Conservation (phyloP, 2,329 filamentous ascomycete genomes). For the Alternaria solani region DNA sequence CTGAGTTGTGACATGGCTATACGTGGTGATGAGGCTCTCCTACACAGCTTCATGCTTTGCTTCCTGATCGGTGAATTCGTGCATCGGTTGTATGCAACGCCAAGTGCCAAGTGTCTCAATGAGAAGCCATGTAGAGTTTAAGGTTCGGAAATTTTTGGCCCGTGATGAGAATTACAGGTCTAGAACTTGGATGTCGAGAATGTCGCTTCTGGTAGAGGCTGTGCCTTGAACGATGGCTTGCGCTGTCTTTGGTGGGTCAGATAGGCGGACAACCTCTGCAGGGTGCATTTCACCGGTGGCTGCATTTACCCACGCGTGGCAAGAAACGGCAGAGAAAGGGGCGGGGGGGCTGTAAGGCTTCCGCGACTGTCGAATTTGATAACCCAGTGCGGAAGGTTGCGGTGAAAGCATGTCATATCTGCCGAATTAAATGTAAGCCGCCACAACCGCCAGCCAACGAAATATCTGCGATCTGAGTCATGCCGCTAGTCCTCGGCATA, state of each 20-base stretch:
- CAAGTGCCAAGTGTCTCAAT: neutral
- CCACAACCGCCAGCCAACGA: conserved; percentile 23
- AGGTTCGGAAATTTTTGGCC: neutral
- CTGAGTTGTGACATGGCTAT: conserved; percentile 4
- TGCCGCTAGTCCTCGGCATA: conserved; percentile 26
- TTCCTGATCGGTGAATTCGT: conserved; percentile 17
- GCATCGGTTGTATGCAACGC: conserved; percentile 2
- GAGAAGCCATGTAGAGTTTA: neutral
- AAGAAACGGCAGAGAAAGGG: neutral
- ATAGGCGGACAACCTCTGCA: neutral
- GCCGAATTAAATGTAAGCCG: conserved; percentile 22
- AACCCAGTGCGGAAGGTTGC: conserved; percentile 1
- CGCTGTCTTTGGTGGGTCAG: neutral
- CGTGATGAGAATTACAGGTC: neutral
- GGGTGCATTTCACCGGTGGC: neutral
- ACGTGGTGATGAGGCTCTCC: neutral
- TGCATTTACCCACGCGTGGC: neutral
- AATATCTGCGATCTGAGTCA: conserved; percentile 1
- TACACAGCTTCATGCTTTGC: neutral
- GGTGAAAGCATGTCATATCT: conserved; percentile 11
- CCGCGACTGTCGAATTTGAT: conserved; percentile 6
- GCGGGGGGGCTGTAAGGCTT: neutral
- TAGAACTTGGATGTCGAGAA: neutral
- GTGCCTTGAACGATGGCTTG: neutral
- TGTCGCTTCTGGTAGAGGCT: neutral